Conservation (phyloP, 192 early-diverging fungal species). For the Entrophospora sp. region DNA sequence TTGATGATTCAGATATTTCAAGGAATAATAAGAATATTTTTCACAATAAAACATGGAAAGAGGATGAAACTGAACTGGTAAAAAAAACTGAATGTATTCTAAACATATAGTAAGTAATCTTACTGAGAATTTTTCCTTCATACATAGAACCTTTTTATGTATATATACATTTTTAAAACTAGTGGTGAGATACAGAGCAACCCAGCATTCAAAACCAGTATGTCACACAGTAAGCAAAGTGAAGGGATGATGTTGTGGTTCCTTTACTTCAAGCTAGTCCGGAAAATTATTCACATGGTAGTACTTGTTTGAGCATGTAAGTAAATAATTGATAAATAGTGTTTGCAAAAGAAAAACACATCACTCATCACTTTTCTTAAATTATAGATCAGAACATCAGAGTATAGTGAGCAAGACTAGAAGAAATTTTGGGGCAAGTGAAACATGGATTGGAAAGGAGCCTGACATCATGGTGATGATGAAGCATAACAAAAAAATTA, state of each 20-base stretch:
- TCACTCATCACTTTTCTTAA: no score
- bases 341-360: no score
- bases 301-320: background rate
- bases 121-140: no score
- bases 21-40: background rate
- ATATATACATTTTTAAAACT: background rate
- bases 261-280: background rate
- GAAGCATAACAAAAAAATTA: conserved; percentile 4
- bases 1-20: background rate
- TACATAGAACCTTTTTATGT: background rate
- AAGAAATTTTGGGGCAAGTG: background rate
- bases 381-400: background rate
- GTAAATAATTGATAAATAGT: no score
- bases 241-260: background rate
- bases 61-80: background rate
- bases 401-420: background rate
- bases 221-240: background rate
- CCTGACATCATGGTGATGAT: conserved; percentile 1
- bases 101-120: background rate
- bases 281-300: background rate
- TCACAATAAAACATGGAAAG: conserved; percentile 8
- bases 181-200: background rate
- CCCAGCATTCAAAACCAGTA: background rate
- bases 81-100: background rate
- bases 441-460: background rate